phyloP scores from a whole-genome alignment of 2,329 filamentous ascomycete species.

The Myriosclerotinia scirpicola region DNA sequence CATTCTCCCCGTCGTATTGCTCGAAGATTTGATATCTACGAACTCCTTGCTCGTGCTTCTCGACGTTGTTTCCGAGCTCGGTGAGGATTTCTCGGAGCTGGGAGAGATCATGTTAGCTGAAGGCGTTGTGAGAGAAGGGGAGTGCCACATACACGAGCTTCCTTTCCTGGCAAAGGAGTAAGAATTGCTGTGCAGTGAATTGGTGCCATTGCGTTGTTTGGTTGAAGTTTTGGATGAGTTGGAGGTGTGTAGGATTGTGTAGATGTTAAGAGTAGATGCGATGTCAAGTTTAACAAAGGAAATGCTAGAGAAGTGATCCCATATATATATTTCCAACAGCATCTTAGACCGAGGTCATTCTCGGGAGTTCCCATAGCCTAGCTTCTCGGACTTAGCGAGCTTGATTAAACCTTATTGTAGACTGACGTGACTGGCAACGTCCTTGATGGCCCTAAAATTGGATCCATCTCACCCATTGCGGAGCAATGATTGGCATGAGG shows the following conservation, averaged over 20 bases:
- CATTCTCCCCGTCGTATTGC: slow-evolving; percentile 8
- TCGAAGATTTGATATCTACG: slow-evolving; percentile 11
- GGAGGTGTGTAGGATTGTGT: not conserved
- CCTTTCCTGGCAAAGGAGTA: slow-evolving; percentile 31
- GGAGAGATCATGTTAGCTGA: not conserved
- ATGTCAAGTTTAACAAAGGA: not conserved
- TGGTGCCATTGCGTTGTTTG: slow-evolving; percentile 4
- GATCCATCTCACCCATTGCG: not conserved
- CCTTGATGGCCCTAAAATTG: not conserved
- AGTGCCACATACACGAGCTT: slow-evolving; percentile 27
- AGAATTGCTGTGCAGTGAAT: slow-evolving; percentile 22
- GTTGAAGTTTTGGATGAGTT: not conserved
- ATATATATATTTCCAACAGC: not conserved
- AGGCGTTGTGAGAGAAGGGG: not conserved
- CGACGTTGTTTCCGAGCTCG: not conserved
- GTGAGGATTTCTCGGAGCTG: slow-evolving; percentile 17
- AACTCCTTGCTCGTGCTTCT: slow-evolving; percentile 6
- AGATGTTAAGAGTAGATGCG: not conserved
- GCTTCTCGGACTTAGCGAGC: not conserved
- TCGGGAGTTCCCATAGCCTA: not conserved
- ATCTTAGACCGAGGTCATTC: not conserved
- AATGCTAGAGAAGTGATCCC: not conserved
- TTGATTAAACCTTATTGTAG: too few relatives aligned
- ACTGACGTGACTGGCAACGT: not conserved
- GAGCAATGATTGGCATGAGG: not conserved